Base-by-base conservation (phyloP, 257 asterid species). In the Solanum corneliomulleri region DNA sequence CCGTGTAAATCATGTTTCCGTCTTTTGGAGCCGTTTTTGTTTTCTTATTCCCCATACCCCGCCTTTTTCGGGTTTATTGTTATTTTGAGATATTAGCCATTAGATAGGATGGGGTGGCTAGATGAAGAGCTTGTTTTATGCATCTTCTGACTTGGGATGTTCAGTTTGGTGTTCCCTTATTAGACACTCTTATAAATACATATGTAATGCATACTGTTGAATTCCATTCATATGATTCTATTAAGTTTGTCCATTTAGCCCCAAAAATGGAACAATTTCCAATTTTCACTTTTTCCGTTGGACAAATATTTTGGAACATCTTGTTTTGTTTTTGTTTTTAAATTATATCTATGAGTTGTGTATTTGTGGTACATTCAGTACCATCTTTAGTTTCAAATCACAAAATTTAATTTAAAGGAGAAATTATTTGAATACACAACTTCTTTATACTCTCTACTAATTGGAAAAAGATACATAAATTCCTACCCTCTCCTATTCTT, bases 1-100 rank as follows among this genome's bases (percentile, higher is more conserved):
- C 70, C 62, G 33, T 87, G 86, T 84, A 87, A 44, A 87, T 71
- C 83, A 27, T 15, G 88, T 86, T 60, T 89, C 70, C 69, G 9
- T 60, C 77, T 35, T 66, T 68, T 27, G 87, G 87, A 80, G 69
- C 44, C 44, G 29, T 80, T 80, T 80, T 80, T 80, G 85, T 80
- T 80, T 49, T 49, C 44, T 9, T 80, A 5, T 27, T 39, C 16
- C 60, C 25, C 62, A 13, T n/a, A 10, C 66, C 85, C n/a, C 75
- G 14, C 47, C 42, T 64, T 66, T 62, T 74, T 37, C 10, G 69
- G 86, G 88, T 80, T 49, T 81, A 81, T 49, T 81, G 85, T 49
- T 47, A 10, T 49, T 45, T 47, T 80, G 69, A 62, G 31, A 5
- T 49, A 81, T 47, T 81, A 18, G 69, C 58, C 83, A 23, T 78